Evolutionary conservation across 1,284 basidiomycete genomes (phyloP), one percentile per base, ranked within the genome.

Genomic region (Marasmius tenuissimus): DNA sequence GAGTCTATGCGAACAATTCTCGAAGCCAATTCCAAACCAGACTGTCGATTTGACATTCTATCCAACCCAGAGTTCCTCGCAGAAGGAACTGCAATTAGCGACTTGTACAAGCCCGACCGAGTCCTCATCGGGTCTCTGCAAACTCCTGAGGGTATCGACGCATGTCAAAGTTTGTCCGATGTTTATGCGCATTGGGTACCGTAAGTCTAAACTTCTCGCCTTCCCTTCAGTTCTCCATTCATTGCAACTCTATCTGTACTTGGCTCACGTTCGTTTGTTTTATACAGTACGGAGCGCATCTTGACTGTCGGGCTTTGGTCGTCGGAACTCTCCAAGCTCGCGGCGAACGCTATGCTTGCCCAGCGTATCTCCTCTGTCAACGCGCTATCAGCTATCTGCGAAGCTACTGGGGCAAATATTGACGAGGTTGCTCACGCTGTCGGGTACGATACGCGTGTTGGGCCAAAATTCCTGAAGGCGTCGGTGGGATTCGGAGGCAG

Each of bases 51-150:
- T 75, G 96, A 99, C 76, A 99, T 99, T 72, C 89, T 99, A 65
- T 98, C 97, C 72, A 99, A 99, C 82, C 97, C 97, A 64, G 96
- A 99, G 76, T 99, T 99, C 83, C 83, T 99, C 57, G 97, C 97
- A 9, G 97, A 99, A 79, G 97, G 97, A 66, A 98, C 97, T 34
- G 97, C 97, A 60, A 95, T 99, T 72, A 72, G 67, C 55, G 97
- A 99, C 76, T 85, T 99, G 35, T 86, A 94, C 75, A 77, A 74
- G 34, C 97, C 97, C 10, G 97, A 99, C 79, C 91, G 97, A 67
- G 97, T 99, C 62, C 86, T 99, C 60, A 98, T 99, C 74, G 97
- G 97, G 52, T 97, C 94, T 56, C 88, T 99, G 35, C 89, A 96
- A 73, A 94, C 93, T 10, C 79, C 82, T 33, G 92, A 95, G 72